Base-by-base conservation (phyloP, 441 rosid genomes). In the Euphorbia corollata region DNA sequence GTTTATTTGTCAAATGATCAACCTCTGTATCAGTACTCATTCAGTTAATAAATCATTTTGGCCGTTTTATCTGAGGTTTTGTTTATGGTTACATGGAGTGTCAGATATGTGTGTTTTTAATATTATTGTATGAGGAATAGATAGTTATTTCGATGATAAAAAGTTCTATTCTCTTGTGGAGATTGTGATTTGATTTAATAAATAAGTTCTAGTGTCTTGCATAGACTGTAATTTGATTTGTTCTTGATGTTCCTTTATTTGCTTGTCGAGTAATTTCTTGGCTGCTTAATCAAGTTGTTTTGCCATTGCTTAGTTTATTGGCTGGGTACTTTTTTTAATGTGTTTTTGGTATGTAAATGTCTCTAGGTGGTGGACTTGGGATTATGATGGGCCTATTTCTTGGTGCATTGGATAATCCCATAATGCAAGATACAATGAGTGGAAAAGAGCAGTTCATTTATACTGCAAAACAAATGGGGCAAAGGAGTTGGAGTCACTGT, bases 301-400 rank as follows among this genome's bases (percentile, higher is more conserved):
- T 5, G 11, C 11, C n/a, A 18, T 1, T 24, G 50, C 8, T 22
- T 0, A 23, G 30, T 39, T 30, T 12, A 15, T 39, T 53, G 6
- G 0, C 48, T 69, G 24, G 48, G 58, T 59, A 57, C n/a, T n/a
- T n/a, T 6, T 39, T 39, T 39, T 39, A 39, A 39, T 39, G 50
- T 59, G 60, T 69, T 53, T 27, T 56, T 60, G 61, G 54, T 36
- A 10, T 71, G 65, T 19, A 58, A 36, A 27, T 75, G 24, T 69
- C 63, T 82, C 77, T 82, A 92, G 97, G 97, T 59, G 99, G 99
- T 62, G 97, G 96, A 30, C 79, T 91, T 4, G 99, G 97, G 48
- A 60, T 93, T 69, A 76, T 82, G 82, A 89, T 93, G 92, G 99
- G 99, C 53, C 18, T 91, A 77, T 82, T 93, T 72, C 71, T 91